Evolutionary conservation across 2,329 filamentous ascomycete genomes (phyloP).

Genomic region (Diaporthe destruens): DNA sequence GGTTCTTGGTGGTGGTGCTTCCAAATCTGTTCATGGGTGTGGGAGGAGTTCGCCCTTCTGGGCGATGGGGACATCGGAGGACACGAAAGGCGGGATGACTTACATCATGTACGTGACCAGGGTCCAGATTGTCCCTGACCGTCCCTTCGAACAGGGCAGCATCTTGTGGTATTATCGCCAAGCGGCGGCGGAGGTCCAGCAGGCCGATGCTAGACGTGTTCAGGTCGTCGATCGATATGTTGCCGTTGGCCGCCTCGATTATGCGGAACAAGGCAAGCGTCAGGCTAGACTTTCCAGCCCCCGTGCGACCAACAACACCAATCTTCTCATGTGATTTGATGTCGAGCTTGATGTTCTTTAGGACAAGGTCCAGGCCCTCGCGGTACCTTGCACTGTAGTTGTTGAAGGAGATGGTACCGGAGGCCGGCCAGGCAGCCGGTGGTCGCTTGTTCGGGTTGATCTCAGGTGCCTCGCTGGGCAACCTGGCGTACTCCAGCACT

Average conservation of each 20-base stretch:
- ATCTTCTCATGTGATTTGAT: conserved; percentile 99
- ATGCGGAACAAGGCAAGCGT: conserved; percentile 95
- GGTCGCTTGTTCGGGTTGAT: conserved; percentile 90
- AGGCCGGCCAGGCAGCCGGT: conserved; percentile 89
- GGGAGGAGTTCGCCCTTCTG: conserved; percentile 18
- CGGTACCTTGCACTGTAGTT: conserved; percentile 96
- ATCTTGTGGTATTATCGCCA: conserved; percentile 98
- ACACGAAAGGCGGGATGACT: conserved; percentile 27
- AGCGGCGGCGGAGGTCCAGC: conserved; percentile 85
- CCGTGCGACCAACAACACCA: conserved; percentile 94
- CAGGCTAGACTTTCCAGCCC: conserved; percentile 94
- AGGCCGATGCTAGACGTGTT: conserved; percentile 93
- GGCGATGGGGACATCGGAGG: neutral
- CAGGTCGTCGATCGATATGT: conserved; percentile 89
- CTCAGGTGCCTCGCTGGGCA: conserved; percentile 95
- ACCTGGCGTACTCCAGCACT: conserved; percentile 91
- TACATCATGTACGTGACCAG: conserved; percentile 87
- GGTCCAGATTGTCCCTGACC: conserved; percentile 94
- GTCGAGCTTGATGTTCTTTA: conserved; percentile 91
- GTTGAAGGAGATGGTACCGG: conserved; percentile 89
- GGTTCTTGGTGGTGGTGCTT: conserved; percentile 16
- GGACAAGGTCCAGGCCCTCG: conserved; percentile 87
- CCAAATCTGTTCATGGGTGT: conserved; percentile 19
- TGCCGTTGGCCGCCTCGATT: conserved; percentile 86
- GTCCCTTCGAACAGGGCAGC: conserved; percentile 83